Percentiles rank a stretch among this genome's conserved stretches.
These are phyloP conservation scores for Clarireedia monteithiana DNA, from an alignment of 2,329 filamentous ascomycete genomes.

Conservation along the genomic window DNA sequence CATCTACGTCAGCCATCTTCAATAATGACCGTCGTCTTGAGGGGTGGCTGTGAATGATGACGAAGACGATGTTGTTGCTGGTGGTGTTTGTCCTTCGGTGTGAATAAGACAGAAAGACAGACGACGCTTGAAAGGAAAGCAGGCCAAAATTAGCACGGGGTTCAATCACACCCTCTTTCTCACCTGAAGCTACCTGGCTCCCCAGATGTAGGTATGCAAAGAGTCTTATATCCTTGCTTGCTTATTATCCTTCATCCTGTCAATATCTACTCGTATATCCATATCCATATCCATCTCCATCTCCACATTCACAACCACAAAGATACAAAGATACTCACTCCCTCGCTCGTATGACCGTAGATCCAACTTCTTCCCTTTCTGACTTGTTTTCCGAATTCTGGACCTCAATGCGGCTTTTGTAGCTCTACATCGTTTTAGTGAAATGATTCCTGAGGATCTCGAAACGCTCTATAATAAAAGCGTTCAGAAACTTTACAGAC, in stretches of 20 bases:
- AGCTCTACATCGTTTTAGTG: no score
- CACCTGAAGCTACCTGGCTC: no score
- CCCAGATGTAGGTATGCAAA: no score
- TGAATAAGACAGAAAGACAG: background rate
- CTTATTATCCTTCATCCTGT: background rate
- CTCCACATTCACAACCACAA: background rate
- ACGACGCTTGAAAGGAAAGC: background rate
- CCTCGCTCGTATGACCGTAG: no score
- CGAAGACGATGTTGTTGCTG: background rate
- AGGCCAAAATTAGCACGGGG: background rate
- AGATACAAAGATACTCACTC: background rate
- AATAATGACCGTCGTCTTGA: background rate
- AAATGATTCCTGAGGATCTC: no score
- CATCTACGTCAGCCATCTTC: background rate
- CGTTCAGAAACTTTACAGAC: background rate
- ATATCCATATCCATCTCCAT: background rate
- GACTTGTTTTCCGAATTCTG: no score
- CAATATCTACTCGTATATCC: background rate
- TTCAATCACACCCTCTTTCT: no score
- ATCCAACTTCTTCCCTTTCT: no score
- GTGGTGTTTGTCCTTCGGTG: no score
- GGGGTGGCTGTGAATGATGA: conserved; percentile 1
- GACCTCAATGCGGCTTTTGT: no score
- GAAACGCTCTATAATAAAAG: background rate
- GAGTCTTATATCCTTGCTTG: no score